Percentiles rank a stretch among this genome's conserved stretches.
phyloP scores from a whole-genome alignment of 768 basidiomycete species.

The Auricularia sp. region DNA sequence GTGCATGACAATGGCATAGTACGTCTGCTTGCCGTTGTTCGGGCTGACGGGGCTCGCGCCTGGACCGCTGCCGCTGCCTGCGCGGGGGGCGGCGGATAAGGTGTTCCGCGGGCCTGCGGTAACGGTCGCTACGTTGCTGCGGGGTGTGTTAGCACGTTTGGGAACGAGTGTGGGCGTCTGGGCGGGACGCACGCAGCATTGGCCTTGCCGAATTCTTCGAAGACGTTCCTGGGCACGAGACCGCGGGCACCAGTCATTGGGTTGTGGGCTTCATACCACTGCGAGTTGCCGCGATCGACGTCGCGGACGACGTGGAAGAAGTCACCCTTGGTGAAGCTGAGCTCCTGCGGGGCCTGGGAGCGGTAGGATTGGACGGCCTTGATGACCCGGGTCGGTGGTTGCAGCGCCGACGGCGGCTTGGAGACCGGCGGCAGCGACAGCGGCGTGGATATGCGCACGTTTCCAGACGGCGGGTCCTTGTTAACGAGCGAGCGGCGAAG shows the following conservation, averaged over 20 bases:
- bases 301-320: conserved; percentile 94
- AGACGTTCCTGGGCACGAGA: conserved; percentile 75
- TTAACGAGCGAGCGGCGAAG: conserved; percentile 72
- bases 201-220: conserved; percentile 83
- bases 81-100: conserved; percentile 20
- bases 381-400: conserved; percentile 92
- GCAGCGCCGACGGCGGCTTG: conserved; percentile 57
- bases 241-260: conserved; percentile 86
- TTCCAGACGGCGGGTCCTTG: conserved; percentile 40
- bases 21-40: conserved; percentile 44
- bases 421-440: conserved; percentile 56
- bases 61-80: not conserved
- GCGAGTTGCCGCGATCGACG: conserved; percentile 35
- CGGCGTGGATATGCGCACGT: conserved; percentile 63
- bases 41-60: conserved; percentile 15
- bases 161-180: conserved; percentile 5
- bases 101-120: conserved; percentile 5
- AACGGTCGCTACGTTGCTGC: not conserved
- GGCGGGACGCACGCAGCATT: conserved; percentile 43
- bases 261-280: conserved; percentile 92
- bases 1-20: conserved; percentile 92
- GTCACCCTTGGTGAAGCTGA: conserved; percentile 88
- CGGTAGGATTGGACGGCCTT: conserved; percentile 63
- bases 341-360: conserved; percentile 69
- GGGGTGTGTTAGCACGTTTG: not conserved